phyloP scores from a whole-genome alignment of 306 rosid genomes.

The Cucurbita moschata region DNA sequence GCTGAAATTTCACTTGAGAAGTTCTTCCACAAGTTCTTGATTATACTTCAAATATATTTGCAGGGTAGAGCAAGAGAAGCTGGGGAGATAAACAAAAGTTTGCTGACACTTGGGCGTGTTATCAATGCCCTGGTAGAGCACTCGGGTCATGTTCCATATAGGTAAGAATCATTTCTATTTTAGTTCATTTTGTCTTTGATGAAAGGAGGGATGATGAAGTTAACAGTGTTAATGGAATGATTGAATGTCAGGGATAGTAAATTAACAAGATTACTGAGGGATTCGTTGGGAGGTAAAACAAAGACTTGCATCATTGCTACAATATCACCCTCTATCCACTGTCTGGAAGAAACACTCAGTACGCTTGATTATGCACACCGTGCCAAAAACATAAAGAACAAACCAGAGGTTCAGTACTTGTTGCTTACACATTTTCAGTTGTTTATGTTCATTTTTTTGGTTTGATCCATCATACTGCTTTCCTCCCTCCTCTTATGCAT shows the following conservation, averaged over 20 bases:
- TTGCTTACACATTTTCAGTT: slow-evolving; percentile 8
- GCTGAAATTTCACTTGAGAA: background rate
- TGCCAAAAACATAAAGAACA: slow-evolving; percentile 97
- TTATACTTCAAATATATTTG: slow-evolving; percentile 18
- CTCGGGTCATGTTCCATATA: slow-evolving; percentile 96
- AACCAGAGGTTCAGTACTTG: slow-evolving; percentile 74
- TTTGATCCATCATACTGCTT: background rate
- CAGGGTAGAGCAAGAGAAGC: slow-evolving; percentile 99
- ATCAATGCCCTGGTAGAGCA: slow-evolving; percentile 97
- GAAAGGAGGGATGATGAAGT: background rate
- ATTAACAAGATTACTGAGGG: slow-evolving; percentile 83
- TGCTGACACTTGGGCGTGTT: slow-evolving; percentile 94
- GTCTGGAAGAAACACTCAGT: slow-evolving; percentile 97
- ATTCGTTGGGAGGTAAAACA: slow-evolving; percentile 97
- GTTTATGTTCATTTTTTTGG: background rate
- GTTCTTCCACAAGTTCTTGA: slow-evolving; percentile 3
- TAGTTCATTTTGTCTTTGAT: background rate
- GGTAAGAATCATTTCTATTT: slow-evolving; percentile 28
- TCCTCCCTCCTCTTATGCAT: background rate
- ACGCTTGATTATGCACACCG: slow-evolving; percentile 97
- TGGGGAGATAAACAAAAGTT: slow-evolving; percentile 96
- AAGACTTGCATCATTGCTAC: slow-evolving; percentile 98
- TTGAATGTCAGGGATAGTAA: slow-evolving; percentile 80
- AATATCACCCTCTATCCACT: slow-evolving; percentile 91
- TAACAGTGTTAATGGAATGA: slow-evolving; percentile 5